Evolutionary conservation across 371 early-diverging fungal genomes (phyloP), one percentile per base, ranked within the genome.

Genomic region (Encephalitozoon intestinalis): DNA sequence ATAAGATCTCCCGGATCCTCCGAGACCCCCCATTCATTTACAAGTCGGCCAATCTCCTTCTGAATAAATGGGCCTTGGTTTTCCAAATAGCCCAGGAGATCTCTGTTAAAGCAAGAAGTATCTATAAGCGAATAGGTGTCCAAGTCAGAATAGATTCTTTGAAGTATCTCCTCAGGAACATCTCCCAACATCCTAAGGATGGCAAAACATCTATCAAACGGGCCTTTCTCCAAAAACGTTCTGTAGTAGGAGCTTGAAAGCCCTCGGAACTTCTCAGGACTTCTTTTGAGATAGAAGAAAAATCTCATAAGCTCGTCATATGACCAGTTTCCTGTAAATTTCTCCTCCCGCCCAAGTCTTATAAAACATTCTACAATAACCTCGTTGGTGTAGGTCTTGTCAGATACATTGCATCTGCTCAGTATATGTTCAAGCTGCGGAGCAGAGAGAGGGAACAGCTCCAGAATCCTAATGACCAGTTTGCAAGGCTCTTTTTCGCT

Each of bases 161-260:
- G 49, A 25, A 79, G 52, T 40, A 81, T 63, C 15, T 67, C 58
- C 8, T 52, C 39, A 18, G 81, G 79, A 69, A 75, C 15, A 41
- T 65, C 21, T 15, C 77, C 74, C 15, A 81, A 23, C 63, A 52
- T 75, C 25, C 58, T 67, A n/a, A 81, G 40, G 43, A 78, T 78
- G 1, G 78, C 49, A 72, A 81, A 81, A 39, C 81, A 81, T 31
- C 81, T 65, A 63, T 81, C 78, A 52, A 81, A 81, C 2, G 81
- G 81, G 4, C 28, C 43, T 18, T 49, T 70, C 37, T 23, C 12
- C 15, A 78, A n/a, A 67, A 81, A 81, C 5, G 34, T 26, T 9
- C 40, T 54, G 31, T 53, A 66, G 39, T 52, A 81, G 4, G 31
- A 15, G 6, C 25, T 21, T 37, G 64, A 21, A 54, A 74, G 66